Percentiles rank a stretch among this genome's conserved stretches.
Evolutionary conservation across 73 alveolate species (phyloP).

Genomic region (Halteria grandinella): DNA sequence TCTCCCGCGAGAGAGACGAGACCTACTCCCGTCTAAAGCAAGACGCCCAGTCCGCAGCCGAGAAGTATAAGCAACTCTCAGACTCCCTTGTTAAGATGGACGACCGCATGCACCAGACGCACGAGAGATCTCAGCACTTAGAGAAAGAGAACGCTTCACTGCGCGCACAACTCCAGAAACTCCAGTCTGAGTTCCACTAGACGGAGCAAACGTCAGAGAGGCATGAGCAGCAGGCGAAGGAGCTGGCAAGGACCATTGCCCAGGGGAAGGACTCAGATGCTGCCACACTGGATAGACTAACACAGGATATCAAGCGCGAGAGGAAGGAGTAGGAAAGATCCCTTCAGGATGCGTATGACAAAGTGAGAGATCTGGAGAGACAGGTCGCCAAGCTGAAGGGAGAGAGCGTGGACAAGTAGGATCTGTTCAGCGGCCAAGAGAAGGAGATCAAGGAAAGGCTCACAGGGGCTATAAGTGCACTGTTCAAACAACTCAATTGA

Average conservation of each 20-base stretch:
- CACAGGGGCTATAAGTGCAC: too few relatives aligned
- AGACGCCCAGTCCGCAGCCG: constrained; percentile 8
- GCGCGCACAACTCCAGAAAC: background rate
- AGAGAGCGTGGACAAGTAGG: too few relatives aligned
- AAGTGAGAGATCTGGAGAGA: background rate
- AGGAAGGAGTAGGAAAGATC: constrained; percentile 24
- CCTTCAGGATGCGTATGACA: background rate
- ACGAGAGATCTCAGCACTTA: background rate
- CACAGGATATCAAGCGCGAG: background rate
- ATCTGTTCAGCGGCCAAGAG: too few relatives aligned
- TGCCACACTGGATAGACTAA: background rate
- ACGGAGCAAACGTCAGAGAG: background rate
- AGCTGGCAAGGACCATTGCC: background rate
- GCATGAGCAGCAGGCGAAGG: background rate
- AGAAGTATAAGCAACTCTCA: background rate
- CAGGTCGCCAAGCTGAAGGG: background rate
- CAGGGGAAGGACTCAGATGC: background rate
- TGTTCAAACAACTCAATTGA: too few relatives aligned
- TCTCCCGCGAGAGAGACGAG: constrained; percentile 24
- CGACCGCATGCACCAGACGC: background rate
- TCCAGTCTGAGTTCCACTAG: background rate
- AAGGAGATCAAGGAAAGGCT: too few relatives aligned
- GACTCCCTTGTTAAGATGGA: background rate
- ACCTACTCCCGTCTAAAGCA: background rate
- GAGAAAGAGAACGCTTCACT: constrained; percentile 3